Conservation (phyloP, 2,329 filamentous ascomycete species). For the Nothophoma quercina region DNA sequence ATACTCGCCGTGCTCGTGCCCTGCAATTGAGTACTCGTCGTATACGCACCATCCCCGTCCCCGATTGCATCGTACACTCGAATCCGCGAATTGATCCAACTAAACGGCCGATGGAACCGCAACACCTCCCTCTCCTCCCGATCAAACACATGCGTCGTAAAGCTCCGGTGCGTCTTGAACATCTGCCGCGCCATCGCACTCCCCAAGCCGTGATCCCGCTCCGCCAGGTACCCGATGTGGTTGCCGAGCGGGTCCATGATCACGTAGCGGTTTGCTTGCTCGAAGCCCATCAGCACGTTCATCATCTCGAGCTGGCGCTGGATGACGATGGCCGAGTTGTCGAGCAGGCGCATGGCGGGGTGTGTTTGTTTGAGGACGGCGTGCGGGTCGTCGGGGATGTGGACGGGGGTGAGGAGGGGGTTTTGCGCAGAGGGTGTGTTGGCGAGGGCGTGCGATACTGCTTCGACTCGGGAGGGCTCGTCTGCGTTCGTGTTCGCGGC, state of each 20-base stretch:
- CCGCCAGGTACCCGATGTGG: slow-evolving; percentile 70
- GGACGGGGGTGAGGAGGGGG: slow-evolving; percentile 65
- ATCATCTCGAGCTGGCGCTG: slow-evolving; percentile 71
- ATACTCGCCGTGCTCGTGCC: slow-evolving; percentile 54
- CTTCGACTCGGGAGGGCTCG: slow-evolving; percentile 48
- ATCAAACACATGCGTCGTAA: slow-evolving; percentile 72
- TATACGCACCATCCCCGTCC: slow-evolving; percentile 35
- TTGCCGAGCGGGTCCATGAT: slow-evolving; percentile 70
- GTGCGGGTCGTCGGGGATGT: slow-evolving; percentile 68
- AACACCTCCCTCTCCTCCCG: slow-evolving; percentile 66
- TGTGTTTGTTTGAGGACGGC: slow-evolving; percentile 65
- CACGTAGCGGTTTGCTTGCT: slow-evolving; percentile 71
- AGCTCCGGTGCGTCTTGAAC: slow-evolving; percentile 68
- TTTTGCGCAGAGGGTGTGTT: slow-evolving; percentile 52
- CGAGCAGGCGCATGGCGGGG: slow-evolving; percentile 64
- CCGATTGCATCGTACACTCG: slow-evolving; percentile 47
- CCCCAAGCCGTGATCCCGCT: slow-evolving; percentile 67
- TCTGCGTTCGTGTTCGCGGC: slow-evolving; percentile 1
- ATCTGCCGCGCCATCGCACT: slow-evolving; percentile 65
- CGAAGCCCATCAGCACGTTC: slow-evolving; percentile 71
- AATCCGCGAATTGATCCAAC: slow-evolving; percentile 67
- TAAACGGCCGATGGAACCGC: slow-evolving; percentile 68
- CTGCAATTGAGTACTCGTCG: slow-evolving; percentile 55
- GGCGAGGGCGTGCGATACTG: slow-evolving; percentile 56
- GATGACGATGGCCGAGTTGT: slow-evolving; percentile 68